A percentile compares a stretch with the other conserved stretches of the same genome.
phyloP scores from a whole-genome alignment of 148 eudicot genomes.

The Chenopodium suecicum region DNA sequence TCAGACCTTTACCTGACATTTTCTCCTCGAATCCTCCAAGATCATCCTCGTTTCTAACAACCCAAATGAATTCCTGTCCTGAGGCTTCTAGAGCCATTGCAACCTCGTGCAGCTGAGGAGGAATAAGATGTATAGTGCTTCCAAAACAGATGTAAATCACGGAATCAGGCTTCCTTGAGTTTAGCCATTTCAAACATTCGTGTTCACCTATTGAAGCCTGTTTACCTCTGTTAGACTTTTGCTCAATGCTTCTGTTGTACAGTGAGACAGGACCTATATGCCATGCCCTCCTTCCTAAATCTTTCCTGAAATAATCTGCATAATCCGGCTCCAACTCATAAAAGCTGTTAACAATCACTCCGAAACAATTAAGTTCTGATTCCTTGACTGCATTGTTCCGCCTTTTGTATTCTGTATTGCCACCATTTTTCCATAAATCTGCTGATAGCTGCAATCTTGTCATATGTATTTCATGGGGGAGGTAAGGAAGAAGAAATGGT shows the following conservation, averaged over 20 bases:
- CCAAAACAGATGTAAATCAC: constrained; percentile 60
- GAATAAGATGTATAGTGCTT: constrained; percentile 24
- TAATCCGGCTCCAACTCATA: constrained; percentile 63
- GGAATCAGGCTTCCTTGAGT: constrained; percentile 43
- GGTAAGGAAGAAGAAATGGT: constrained; percentile 30
- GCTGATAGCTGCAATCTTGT: constrained; percentile 29
- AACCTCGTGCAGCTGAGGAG: constrained; percentile 40
- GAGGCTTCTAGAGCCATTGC: constrained; percentile 57
- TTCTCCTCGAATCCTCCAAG: constrained; percentile 29
- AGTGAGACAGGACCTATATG: constrained; percentile 52
- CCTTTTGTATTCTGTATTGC: not conserved
- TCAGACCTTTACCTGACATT: constrained; percentile 30
- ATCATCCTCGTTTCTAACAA: constrained; percentile 29
- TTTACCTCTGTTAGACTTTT: constrained; percentile 41
- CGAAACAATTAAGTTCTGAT: constrained; percentile 41
- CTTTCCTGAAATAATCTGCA: constrained; percentile 37
- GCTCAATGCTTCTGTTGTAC: constrained; percentile 28
- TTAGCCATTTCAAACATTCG: constrained; percentile 57
- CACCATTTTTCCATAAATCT: not conserved
- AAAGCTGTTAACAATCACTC: constrained; percentile 57
- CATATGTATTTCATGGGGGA: constrained; percentile 40
- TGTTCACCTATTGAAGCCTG: constrained; percentile 36
- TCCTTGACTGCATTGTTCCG: not conserved
- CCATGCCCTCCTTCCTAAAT: constrained; percentile 50
- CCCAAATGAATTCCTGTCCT: constrained; percentile 57